phyloP scores from a whole-genome alignment of 441 rosid species.

The Adansonia madagascariensis region DNA sequence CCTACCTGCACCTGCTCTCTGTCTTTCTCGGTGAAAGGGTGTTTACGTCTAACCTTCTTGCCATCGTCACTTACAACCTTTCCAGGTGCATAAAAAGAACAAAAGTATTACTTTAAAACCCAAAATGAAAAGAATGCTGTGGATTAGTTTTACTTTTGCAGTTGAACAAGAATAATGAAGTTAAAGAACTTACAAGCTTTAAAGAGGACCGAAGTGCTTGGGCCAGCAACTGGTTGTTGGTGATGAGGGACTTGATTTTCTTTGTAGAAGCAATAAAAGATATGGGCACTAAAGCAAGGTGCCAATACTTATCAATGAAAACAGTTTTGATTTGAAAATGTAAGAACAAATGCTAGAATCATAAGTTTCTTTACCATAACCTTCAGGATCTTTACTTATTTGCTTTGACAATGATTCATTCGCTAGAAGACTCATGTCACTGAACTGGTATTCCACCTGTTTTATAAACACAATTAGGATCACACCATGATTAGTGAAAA shows the following conservation, averaged over 20 bases:
- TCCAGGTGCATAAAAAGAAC: conserved; percentile 23
- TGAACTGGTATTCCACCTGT: conserved; percentile 90
- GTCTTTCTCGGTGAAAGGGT: conserved; percentile 80
- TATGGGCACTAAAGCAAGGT: conserved; percentile 59
- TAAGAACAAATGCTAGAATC: not conserved
- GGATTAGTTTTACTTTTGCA: not conserved
- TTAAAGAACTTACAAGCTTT: conserved; percentile 66
- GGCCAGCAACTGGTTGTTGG: conserved; percentile 59
- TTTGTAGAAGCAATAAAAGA: conserved; percentile 74
- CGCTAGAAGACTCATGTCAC: conserved; percentile 88
- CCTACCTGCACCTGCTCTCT: conserved; percentile 83
- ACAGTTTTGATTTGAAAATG: conserved; percentile 12
- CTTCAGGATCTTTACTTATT: conserved; percentile 81
- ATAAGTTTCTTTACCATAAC: conserved; percentile 66
- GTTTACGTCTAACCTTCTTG: conserved; percentile 75
- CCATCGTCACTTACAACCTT: conserved; percentile 79
- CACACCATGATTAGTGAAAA: not conserved
- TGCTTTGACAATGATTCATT: conserved; percentile 86
- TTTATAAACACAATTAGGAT: conserved; percentile 13
- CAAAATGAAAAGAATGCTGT: not conserved
- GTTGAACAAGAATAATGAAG: not conserved
- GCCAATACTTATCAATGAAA: not conserved
- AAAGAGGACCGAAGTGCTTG: conserved; percentile 78
- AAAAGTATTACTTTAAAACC: not conserved
- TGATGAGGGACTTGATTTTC: conserved; percentile 79